phyloP scores from a whole-genome alignment of 441 rosid species.

The Codiaeum variegatum region DNA sequence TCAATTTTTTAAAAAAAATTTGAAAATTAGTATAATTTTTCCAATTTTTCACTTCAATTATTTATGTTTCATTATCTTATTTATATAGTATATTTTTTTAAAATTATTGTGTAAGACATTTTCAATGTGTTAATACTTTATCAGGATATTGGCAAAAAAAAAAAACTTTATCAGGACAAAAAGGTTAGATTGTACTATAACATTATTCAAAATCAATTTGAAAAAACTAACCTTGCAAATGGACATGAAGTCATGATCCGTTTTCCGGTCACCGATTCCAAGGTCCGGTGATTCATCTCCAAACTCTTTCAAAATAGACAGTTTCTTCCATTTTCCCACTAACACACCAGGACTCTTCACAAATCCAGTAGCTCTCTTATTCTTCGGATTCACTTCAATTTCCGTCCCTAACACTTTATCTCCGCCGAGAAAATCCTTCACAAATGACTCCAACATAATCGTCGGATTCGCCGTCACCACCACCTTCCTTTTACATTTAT shows the following conservation, averaged over 20 bases:
- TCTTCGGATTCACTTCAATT: slow-evolving; percentile 83
- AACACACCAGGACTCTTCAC: slow-evolving; percentile 85
- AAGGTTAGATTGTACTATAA: too few relatives aligned
- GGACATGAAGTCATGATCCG: slow-evolving; percentile 94
- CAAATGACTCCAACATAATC: slow-evolving; percentile 90
- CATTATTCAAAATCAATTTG: not conserved
- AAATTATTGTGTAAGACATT: too few relatives aligned
- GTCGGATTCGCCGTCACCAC: slow-evolving; percentile 98
- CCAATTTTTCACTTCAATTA: too few relatives aligned
- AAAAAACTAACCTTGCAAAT: slow-evolving; percentile 68
- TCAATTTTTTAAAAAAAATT: too few relatives aligned
- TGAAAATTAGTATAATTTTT: too few relatives aligned
- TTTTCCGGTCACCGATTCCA: slow-evolving; percentile 82
- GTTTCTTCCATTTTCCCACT: slow-evolving; percentile 71
- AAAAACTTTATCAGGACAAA: too few relatives aligned
- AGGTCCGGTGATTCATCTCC: slow-evolving; percentile 69
- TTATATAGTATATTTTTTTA: too few relatives aligned
- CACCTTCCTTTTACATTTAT: slow-evolving; percentile 79
- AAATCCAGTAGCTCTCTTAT: slow-evolving; percentile 85
- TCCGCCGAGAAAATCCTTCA: slow-evolving; percentile 84
- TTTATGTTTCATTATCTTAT: too few relatives aligned
- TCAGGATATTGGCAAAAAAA: not conserved
- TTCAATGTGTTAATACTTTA: not conserved
- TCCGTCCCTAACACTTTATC: slow-evolving; percentile 90
- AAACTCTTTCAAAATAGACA: slow-evolving; percentile 74